Conservation (phyloP, 305 asterid species). For the Fraxinus platypoda region DNA sequence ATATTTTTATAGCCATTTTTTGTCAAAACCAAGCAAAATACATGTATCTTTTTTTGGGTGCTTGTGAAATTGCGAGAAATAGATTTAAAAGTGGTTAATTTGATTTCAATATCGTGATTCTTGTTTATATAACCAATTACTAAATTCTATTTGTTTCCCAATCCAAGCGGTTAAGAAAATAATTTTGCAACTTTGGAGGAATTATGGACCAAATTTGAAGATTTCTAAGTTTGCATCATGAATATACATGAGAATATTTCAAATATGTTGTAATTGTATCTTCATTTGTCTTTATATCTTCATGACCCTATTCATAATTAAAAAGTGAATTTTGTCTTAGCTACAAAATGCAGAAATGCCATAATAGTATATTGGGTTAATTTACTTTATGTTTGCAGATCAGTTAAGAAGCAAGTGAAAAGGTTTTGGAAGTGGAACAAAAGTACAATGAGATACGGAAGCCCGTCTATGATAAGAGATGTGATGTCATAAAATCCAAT, state of each 20-base stretch:
- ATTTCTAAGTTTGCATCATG: background rate
- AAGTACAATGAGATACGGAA: conserved; percentile 49
- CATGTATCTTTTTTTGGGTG: background rate
- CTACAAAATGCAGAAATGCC: background rate
- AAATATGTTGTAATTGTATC: background rate
- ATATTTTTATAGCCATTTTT: background rate
- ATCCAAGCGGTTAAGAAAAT: background rate
- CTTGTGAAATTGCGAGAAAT: background rate
- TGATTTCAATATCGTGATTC: background rate
- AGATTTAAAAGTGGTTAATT: background rate
- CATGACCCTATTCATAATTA: background rate
- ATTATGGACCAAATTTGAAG: background rate
- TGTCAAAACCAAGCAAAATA: background rate
- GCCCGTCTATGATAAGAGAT: conserved; percentile 60
- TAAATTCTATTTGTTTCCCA: background rate
- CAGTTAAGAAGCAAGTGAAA: conserved; percentile 64
- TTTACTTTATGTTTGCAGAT: conserved; percentile 35
- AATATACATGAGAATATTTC: background rate
- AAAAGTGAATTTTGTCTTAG: background rate
- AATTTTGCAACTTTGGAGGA: background rate
- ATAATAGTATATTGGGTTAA: background rate
- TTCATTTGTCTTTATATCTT: background rate
- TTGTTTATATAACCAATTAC: background rate
- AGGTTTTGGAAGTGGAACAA: conserved; percentile 63
- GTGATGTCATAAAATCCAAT: conserved; percentile 45